Conservation (phyloP, 2,329 filamentous ascomycete species). For the Albifimbria verrucaria region DNA sequence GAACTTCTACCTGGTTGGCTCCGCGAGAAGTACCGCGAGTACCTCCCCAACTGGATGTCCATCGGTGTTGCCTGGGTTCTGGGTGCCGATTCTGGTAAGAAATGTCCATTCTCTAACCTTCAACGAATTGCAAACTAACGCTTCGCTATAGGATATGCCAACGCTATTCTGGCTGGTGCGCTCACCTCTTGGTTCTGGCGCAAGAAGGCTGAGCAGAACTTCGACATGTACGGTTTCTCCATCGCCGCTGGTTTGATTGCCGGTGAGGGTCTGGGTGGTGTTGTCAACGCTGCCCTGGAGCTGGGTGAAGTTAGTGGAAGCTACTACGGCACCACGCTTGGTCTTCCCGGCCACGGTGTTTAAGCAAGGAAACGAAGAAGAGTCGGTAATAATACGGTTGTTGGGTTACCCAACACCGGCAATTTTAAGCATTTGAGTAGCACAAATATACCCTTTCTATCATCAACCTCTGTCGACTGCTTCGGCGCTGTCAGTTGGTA, state of each 20-base stretch:
- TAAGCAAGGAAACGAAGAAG: background rate
- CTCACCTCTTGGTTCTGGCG: slow-evolving; percentile 51
- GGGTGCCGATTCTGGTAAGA: slow-evolving; percentile 50
- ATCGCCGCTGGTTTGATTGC: slow-evolving; percentile 61
- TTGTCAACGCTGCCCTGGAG: slow-evolving; percentile 51
- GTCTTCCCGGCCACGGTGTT: slow-evolving; percentile 11
- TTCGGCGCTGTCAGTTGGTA: too few species aligned
- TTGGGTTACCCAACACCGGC: background rate
- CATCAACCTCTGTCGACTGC: background rate
- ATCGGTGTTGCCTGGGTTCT: slow-evolving; percentile 58
- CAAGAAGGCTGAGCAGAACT: slow-evolving; percentile 45
- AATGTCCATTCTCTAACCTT: background rate
- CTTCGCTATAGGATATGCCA: slow-evolving; percentile 23
- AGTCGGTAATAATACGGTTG: background rate
- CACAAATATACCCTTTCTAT: background rate
- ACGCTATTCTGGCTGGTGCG: slow-evolving; percentile 55
- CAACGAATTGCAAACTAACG: background rate
- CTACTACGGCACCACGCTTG: slow-evolving; percentile 12
- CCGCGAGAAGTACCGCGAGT: slow-evolving; percentile 53
- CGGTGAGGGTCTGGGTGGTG: slow-evolving; percentile 60
- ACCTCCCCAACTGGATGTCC: slow-evolving; percentile 61
- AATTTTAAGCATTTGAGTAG: background rate
- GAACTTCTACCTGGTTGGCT: slow-evolving; percentile 50
- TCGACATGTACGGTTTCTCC: slow-evolving; percentile 55
- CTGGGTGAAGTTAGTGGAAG: slow-evolving; percentile 29